phyloP scores from a whole-genome alignment of 331 rosid genomes.

The Spiraea crenata region DNA sequence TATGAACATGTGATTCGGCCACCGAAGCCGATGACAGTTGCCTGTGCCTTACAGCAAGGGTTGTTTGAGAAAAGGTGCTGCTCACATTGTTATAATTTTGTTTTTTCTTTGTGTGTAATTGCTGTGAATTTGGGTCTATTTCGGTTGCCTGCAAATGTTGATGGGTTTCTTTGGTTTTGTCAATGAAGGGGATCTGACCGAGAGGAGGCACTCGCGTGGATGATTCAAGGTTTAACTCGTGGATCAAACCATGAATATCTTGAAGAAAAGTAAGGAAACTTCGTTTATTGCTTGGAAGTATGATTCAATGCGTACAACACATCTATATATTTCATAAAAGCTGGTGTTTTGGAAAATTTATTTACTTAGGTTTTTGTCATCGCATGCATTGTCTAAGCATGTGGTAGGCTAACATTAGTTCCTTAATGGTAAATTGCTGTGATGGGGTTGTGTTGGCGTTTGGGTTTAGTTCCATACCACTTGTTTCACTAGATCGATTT shows the following conservation, averaged over 20 bases:
- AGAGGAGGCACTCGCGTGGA: constrained; percentile 22
- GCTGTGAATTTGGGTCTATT: neutral
- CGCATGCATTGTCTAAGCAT: too few species aligned
- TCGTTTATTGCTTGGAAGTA: neutral
- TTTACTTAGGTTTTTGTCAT: too few species aligned
- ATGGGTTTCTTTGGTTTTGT: constrained; percentile 11
- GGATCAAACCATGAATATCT: constrained; percentile 6
- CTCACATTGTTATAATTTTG: neutral
- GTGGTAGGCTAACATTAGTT: too few species aligned
- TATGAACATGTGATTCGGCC: neutral
- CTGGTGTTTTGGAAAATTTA: too few species aligned
- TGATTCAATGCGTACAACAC: neutral
- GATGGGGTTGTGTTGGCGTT: too few species aligned
- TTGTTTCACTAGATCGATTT: too few species aligned
- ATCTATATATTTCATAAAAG: too few species aligned
- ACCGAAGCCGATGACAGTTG: neutral
- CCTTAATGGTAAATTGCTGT: too few species aligned
- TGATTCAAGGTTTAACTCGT: constrained; percentile 4
- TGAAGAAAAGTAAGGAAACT: constrained; percentile 19
- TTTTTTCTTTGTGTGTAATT: neutral
- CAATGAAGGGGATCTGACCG: constrained; percentile 20
- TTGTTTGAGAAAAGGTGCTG: constrained; percentile 19
- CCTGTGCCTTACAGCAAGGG: neutral
- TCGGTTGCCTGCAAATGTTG: neutral
- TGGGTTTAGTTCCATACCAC: too few species aligned